Evolutionary conservation across 73 alveolate species (phyloP).

Genomic region (Paramecium octaurelia): DNA sequence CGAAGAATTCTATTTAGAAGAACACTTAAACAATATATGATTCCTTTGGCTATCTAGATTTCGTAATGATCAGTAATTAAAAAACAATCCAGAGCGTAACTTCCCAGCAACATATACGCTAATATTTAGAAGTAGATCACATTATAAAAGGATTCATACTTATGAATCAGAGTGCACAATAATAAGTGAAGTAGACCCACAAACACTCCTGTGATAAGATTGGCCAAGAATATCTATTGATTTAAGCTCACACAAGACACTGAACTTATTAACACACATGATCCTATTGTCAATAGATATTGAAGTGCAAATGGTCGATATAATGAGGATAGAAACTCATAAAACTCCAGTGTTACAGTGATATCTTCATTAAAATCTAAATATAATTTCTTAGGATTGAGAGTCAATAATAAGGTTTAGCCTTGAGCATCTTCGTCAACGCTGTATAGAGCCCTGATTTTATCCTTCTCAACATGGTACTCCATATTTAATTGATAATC

Average conservation of each 20-base stretch:
- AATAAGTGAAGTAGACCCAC: neutral
- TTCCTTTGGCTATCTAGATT: neutral
- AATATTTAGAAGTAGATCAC: neutral
- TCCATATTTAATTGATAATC: neutral
- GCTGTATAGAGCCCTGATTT: neutral
- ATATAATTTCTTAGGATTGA: neutral
- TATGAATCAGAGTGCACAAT: neutral
- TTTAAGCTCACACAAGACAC: neutral
- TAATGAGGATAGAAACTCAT: neutral
- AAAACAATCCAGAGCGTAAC: slow-evolving; percentile 14
- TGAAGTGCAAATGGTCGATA: neutral
- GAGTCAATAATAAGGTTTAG: neutral
- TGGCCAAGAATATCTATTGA: neutral
- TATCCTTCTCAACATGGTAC: neutral
- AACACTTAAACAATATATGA: neutral
- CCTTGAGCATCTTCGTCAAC: slow-evolving; percentile 19
- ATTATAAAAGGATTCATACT: neutral
- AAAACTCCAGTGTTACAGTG: neutral
- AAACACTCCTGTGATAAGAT: neutral
- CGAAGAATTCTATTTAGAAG: neutral
- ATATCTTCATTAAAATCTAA: neutral
- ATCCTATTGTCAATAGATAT: neutral
- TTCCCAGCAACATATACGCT: neutral
- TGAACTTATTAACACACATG: neutral
- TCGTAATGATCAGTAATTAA: neutral